Conservation (phyloP, 176 grass and related monocot genomes). For the Triticum urartu region DNA sequence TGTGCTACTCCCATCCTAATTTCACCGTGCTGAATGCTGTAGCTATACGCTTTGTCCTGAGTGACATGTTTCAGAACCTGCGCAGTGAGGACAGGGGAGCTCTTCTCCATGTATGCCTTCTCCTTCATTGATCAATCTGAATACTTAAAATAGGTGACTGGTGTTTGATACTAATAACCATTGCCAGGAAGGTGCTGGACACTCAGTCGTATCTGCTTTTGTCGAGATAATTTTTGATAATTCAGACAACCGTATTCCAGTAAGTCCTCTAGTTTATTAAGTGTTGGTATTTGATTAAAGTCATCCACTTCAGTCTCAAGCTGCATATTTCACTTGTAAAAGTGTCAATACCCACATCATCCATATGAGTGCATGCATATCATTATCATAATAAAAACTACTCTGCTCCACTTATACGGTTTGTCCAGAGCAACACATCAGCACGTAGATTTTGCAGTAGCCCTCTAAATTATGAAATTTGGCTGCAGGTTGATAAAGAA, state of each 20-base stretch:
- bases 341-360: neutral
- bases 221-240: conserved; percentile 99
- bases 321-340: conserved; percentile 29
- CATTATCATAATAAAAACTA: neutral
- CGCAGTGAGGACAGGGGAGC: conserved; percentile 89
- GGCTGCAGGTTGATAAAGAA: conserved; percentile 82
- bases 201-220: conserved; percentile 98
- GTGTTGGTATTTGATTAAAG: neutral
- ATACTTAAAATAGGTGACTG: conserved; percentile 28
- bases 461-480: conserved; percentile 16
- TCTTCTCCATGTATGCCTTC: conserved; percentile 84
- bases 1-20: neutral
- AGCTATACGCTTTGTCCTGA: conserved; percentile 99
- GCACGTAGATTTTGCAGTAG: neutral
- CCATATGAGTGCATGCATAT: conserved; percentile 4
- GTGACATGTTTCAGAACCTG: conserved; percentile 92
- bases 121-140: conserved; percentile 34
- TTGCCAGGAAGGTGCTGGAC: conserved; percentile 93
- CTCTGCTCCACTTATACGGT: neutral
- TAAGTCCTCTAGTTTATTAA: conserved; percentile 47
- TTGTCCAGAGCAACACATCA: neutral
- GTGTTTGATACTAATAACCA: conserved; percentile 37
- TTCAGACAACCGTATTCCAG: conserved; percentile 95
- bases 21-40: conserved; percentile 34
- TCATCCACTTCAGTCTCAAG: conserved; percentile 12